A percentile compares a stretch with the other conserved stretches of the same genome.
Evolutionary conservation across 2,329 filamentous ascomycete species (phyloP).

Genomic region (Spiromastix sp.): DNA sequence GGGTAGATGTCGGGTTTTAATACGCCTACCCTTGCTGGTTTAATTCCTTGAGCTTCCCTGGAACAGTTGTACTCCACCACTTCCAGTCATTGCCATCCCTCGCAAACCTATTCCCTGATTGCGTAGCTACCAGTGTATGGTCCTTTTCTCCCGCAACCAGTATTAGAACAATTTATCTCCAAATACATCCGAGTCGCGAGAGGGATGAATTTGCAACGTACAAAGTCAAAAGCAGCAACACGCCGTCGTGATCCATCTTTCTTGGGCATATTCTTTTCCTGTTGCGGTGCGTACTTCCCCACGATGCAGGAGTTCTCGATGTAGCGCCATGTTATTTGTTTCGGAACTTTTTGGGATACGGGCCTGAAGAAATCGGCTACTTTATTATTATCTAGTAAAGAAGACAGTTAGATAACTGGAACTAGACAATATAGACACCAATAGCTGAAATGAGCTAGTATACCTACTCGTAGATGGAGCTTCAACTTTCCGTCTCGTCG

Average conservation of each 20-base stretch:
- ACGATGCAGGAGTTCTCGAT: constrained; percentile 63
- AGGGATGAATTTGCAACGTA: too few species aligned
- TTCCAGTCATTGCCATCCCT: constrained; percentile 72
- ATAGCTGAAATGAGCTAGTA: neutral
- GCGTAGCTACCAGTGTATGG: constrained; percentile 71
- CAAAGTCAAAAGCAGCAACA: constrained; percentile 39
- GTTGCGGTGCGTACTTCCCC: constrained; percentile 54
- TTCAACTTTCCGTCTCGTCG: constrained; percentile 44
- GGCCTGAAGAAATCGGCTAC: constrained; percentile 85
- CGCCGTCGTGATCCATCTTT: constrained; percentile 15
- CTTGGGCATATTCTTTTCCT: constrained; percentile 1
- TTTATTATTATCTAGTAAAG: constrained; percentile 36
- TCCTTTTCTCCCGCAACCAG: constrained; percentile 51
- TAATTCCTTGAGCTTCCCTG: constrained; percentile 54
- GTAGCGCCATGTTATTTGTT: constrained; percentile 59
- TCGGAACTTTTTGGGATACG: constrained; percentile 69
- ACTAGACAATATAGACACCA: constrained; percentile 9
- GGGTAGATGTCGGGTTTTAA: neutral
- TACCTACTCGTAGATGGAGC: constrained; percentile 44
- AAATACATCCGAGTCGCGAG: neutral
- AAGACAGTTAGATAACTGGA: neutral
- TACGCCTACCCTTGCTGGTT: constrained; percentile 54
- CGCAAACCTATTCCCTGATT: constrained; percentile 70
- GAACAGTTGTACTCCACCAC: constrained; percentile 77
- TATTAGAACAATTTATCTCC: neutral